These are phyloP conservation scores for Ustilago loliicola DNA, from an alignment of 1,284 basidiomycete species.

Conservation along the genomic window DNA sequence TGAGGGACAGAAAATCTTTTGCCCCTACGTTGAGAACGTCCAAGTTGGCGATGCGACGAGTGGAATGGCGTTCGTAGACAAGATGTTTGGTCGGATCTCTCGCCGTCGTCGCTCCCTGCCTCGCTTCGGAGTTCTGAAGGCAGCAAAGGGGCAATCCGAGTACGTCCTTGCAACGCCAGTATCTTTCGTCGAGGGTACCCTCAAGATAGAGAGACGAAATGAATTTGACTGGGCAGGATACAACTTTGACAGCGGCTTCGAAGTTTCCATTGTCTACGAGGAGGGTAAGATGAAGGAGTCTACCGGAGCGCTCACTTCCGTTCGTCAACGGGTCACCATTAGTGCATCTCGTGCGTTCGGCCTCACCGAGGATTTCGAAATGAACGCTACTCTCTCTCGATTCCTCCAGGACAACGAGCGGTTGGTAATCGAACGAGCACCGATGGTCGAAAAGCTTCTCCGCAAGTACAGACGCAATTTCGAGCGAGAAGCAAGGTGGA, in stretches of 20 bases:
- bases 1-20: constrained; percentile 77
- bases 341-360: constrained; percentile 76
- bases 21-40: constrained; percentile 77
- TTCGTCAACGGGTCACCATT: constrained; percentile 73
- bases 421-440: constrained; percentile 74
- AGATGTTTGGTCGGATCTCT: constrained; percentile 36
- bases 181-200: constrained; percentile 74
- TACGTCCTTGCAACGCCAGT: constrained; percentile 72
- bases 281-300: constrained; percentile 63
- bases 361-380: constrained; percentile 78
- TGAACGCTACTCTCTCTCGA: constrained; percentile 77
- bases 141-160: constrained; percentile 73
- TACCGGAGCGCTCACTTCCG: constrained; percentile 48
- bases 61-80: constrained; percentile 30
- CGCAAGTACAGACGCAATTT: constrained; percentile 76
- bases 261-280: constrained; percentile 77
- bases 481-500: constrained; percentile 75
- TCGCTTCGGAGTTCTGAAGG: constrained; percentile 39
- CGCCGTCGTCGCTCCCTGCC: constrained; percentile 17
- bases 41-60: constrained; percentile 71
- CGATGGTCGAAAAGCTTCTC: constrained; percentile 74
- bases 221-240: constrained; percentile 76
- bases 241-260: constrained; percentile 76
- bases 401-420: constrained; percentile 78
- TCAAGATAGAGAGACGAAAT: constrained; percentile 77